Evolutionary conservation across 2,329 filamentous ascomycete genomes (phyloP).

Genomic region (Blastomyces parvus): DNA sequence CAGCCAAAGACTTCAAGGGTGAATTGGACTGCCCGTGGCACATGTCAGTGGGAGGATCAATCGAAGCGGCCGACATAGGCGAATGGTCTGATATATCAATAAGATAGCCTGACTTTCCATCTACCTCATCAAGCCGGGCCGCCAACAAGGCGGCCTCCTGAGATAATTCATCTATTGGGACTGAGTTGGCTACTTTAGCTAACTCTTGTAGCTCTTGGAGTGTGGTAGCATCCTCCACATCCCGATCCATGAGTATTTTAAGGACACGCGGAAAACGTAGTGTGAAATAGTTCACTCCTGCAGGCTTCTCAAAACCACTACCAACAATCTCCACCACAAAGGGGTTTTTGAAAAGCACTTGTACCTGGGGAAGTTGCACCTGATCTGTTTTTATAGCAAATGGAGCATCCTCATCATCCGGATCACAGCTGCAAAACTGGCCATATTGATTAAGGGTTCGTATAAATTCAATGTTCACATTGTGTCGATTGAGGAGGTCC

Average conservation of each 20-base stretch:
- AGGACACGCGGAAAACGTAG: slow-evolving; percentile 66
- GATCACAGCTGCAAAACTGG: slow-evolving; percentile 37
- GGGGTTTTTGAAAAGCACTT: slow-evolving; percentile 54
- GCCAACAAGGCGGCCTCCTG: slow-evolving; percentile 13
- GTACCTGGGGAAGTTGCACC: slow-evolving; percentile 27
- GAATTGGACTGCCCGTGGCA: background rate
- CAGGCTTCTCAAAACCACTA: slow-evolving; percentile 65
- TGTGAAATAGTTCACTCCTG: slow-evolving; percentile 60
- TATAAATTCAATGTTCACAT: slow-evolving; percentile 45
- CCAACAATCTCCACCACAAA: slow-evolving; percentile 73
- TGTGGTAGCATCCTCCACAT: slow-evolving; percentile 57
- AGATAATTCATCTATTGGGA: slow-evolving; percentile 24
- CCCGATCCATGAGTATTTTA: slow-evolving; percentile 69
- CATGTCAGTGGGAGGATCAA: background rate
- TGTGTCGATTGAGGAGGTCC: slow-evolving; percentile 47
- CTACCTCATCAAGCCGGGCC: slow-evolving; percentile 10
- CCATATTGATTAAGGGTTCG: slow-evolving; percentile 42
- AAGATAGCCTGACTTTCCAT: slow-evolving; percentile 13
- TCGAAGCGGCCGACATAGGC: background rate
- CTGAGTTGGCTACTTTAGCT: slow-evolving; percentile 48
- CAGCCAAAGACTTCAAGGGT: background rate
- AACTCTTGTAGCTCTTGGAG: slow-evolving; percentile 61
- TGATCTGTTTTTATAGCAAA: slow-evolving; percentile 43
- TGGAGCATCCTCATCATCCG: slow-evolving; percentile 21
- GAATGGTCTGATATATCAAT: slow-evolving; percentile 13